A percentile compares a stretch with the other conserved stretches of the same genome.
These are phyloP conservation scores for Brassica incana DNA, from an alignment of 345 rosid species.

Conservation along the genomic window DNA sequence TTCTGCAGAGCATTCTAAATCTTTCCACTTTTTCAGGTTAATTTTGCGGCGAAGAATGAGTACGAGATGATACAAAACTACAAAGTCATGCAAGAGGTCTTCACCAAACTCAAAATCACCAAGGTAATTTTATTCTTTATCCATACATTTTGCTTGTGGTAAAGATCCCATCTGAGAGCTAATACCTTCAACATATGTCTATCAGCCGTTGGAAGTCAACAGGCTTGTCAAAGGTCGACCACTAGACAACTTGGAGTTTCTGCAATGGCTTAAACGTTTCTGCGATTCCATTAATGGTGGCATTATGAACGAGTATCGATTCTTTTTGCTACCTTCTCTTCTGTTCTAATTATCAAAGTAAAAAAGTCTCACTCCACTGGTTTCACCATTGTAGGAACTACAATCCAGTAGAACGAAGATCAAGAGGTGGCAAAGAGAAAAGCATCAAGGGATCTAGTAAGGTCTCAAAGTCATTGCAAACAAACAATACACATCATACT, in stretches of 20 bases:
- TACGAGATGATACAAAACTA: slow-evolving; percentile 97
- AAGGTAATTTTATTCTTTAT: slow-evolving; percentile 49
- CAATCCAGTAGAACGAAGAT: slow-evolving; percentile 84
- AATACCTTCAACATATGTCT: not conserved
- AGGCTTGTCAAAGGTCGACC: slow-evolving; percentile 91
- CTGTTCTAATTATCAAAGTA: not conserved
- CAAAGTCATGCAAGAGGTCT: slow-evolving; percentile 92
- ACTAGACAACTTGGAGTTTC: slow-evolving; percentile 95
- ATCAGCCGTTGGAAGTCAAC: slow-evolving; percentile 88
- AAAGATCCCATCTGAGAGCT: not conserved
- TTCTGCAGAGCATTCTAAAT: not conserved
- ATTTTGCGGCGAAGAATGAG: slow-evolving; percentile 93
- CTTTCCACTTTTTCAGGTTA: slow-evolving; percentile 55
- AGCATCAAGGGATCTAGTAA: slow-evolving; percentile 51
- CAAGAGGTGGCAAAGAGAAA: slow-evolving; percentile 73
- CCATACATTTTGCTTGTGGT: not conserved
- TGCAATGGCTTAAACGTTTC: slow-evolving; percentile 93
- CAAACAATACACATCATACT: slow-evolving; percentile 53
- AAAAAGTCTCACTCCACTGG: not conserved
- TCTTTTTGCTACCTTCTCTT: not conserved
- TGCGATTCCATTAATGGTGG: slow-evolving; percentile 98
- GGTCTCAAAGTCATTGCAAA: slow-evolving; percentile 73
- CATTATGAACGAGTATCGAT: slow-evolving; percentile 82
- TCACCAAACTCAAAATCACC: slow-evolving; percentile 89
- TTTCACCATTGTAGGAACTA: slow-evolving; percentile 59